Base-by-base conservation (phyloP, 345 rosid genomes). In the Lepidium aucheri region DNA sequence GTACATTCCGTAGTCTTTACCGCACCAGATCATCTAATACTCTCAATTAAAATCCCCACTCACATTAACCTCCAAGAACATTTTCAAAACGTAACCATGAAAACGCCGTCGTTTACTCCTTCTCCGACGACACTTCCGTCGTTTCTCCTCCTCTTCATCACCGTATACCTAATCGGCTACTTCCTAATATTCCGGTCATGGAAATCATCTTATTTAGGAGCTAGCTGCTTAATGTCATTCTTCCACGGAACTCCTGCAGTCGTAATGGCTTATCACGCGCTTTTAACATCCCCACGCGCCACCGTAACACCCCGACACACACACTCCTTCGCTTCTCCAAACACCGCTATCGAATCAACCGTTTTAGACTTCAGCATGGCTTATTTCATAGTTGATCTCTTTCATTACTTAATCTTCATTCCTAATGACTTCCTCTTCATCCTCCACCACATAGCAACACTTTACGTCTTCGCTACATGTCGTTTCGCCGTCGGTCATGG, bases 231-330 rank as follows among this genome's bases (percentile, higher is more conserved):
- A 68, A 82, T 80, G 74, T 93, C 96, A 11, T 71, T 87, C 4
- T 72, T 75, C 72, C 97, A 87, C 70, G 97, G 97, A 35, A 86
- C 89, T 16, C 91, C 98, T 15, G 98, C 86, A 32, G 80, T 79
- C 38, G 17, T 85, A 51, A 51, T 85, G 52, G 85, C 97, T 0
- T 44, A 65, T 40, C 49, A 47, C 50, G 90, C 91, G 3, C 56
- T 86, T 2, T 41, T 69, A 2, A 42, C 46, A 17, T 43, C 49
- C 10, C 44, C 68, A 65, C 72, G 67, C 67, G 60, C 56, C 17
- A 3, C 49, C 52, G 20, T 62, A 61, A 73, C 45, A 12, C 8
- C 33, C 14, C 51, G 60, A 8, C 73, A 45, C 10, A 13, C 76
- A 8, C 74, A 45, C 10, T 15, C 76, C 33, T 82, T 86, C 32